Base-by-base conservation (phyloP, 2,329 filamentous ascomycete species). In the Aspergillus cejpii region DNA sequence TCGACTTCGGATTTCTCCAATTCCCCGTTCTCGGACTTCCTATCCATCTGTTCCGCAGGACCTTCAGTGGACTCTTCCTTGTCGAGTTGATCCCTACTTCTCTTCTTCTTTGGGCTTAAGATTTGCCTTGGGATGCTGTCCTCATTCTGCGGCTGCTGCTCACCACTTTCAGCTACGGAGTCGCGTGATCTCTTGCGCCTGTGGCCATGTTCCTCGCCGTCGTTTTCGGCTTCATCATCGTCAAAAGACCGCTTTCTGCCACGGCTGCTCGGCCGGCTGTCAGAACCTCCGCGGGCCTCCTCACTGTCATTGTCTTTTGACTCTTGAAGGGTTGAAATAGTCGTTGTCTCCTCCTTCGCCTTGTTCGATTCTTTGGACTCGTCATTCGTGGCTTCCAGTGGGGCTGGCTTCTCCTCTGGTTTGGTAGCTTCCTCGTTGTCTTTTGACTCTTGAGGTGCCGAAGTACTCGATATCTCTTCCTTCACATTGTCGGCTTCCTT, bases 141-240 rank as follows among this genome's bases (percentile, higher is more conserved):
- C 34, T 45, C 50, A 26, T 43, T 39, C 19, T 51, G 51, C 15
- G 44, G 37, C 14, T 36, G 23, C 42, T 54, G 29, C n/a, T 41
- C 42, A 4, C 27, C 28, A 10, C 42, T 61, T 43, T 65, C 64
- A n/a, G 61, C 60, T 31, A 61, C 65, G 27, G 63, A 57, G 44
- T 72, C 68, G 45, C 69, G 67, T 23, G 70, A 73, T 48, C 70
- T 61, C 53, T 72, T 73, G 50, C 64, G 64, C 45, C 64, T 55
- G 41, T 58, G 51, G 15, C 63, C 59, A 19, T 58, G 58, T 12
- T 60, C 59, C 14, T 61, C 56, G 28, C 59, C 58, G 11, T 48
- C 49, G 10, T 56, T 57, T 39, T 60, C 58, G 12, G 50, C 45
- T 37, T 62, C 49, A 17, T 61, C 61, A 31, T 64, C 60, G 39